These are phyloP conservation scores for Cyberlindnera euphorbiiphila DNA, from an alignment of 805 yeast species.

Conservation along the genomic window DNA sequence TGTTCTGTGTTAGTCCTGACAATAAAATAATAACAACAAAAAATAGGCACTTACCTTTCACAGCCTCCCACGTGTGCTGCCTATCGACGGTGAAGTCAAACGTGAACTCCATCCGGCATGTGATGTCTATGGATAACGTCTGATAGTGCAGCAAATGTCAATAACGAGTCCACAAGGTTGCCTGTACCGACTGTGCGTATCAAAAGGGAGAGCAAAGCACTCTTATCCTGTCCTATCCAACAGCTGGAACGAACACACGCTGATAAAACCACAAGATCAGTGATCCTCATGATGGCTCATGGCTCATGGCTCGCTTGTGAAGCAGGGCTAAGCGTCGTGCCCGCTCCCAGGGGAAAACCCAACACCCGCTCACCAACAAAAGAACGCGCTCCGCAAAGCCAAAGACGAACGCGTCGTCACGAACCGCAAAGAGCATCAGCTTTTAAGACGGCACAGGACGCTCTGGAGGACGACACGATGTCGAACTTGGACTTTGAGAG, in stretches of 20 bases:
- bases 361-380: neutral
- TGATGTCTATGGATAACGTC: neutral
- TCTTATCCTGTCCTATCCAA: no score
- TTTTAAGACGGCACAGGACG: no score
- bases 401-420: neutral
- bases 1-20: slow-evolving; percentile 15
- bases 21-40: neutral
- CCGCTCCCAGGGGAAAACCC: neutral
- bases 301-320: no score
- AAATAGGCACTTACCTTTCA: slow-evolving; percentile 40
- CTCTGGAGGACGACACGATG: slow-evolving; percentile 3
- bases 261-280: no score
- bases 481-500: slow-evolving; percentile 70
- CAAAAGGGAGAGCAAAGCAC: no score
- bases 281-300: no score
- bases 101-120: slow-evolving; percentile 36
- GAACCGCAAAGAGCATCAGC: no score
- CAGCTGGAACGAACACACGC: no score
- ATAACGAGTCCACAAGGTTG: no score
- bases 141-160: no score
- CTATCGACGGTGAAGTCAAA: slow-evolving; percentile 48
- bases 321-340: no score
- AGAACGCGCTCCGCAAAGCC: neutral
- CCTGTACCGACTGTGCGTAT: no score
- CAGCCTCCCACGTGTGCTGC: slow-evolving; percentile 49